These are phyloP conservation scores for Chondrostereum purpureum DNA, from an alignment of 1,284 basidiomycete genomes.

Conservation along the genomic window DNA sequence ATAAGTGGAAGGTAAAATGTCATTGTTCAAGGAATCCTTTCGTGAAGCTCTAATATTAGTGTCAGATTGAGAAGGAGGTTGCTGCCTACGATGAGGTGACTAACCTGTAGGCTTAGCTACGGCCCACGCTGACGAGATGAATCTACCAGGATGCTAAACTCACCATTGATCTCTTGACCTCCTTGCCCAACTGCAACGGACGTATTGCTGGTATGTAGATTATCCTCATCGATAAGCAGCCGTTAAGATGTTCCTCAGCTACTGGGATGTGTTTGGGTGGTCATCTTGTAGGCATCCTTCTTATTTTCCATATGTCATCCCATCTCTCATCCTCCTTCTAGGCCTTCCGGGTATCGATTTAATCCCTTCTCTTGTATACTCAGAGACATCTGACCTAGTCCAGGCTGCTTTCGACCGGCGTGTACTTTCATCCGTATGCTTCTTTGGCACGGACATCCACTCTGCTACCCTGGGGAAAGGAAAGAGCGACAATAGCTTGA, in stretches of 20 bases:
- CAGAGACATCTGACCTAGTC: slow-evolving; percentile 2
- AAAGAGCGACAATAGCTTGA: slow-evolving; percentile 73
- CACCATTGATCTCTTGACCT: slow-evolving; percentile 66
- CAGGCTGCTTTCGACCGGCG: slow-evolving; percentile 83
- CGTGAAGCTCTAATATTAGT: too few relatives aligned
- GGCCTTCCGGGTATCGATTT: slow-evolving; percentile 47
- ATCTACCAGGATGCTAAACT: slow-evolving; percentile 63
- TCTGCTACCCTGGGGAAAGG: slow-evolving; percentile 81
- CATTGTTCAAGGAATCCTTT: background rate
- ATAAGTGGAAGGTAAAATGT: slow-evolving; percentile 77
- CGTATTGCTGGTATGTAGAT: slow-evolving; percentile 68
- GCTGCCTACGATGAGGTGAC: slow-evolving; percentile 83
- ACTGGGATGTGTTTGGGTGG: slow-evolving; percentile 86
- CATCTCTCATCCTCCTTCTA: slow-evolving; percentile 16
- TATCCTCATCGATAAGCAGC: background rate
- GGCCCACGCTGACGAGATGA: too few relatives aligned
- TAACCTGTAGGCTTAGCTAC: slow-evolving; percentile 1
- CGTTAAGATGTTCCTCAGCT: slow-evolving; percentile 32
- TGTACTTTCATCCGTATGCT: slow-evolving; percentile 82
- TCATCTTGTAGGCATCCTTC: slow-evolving; percentile 52
- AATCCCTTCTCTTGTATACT: background rate
- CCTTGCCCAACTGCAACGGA: slow-evolving; percentile 80
- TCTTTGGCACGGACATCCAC: slow-evolving; percentile 90
- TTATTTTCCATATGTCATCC: slow-evolving; percentile 1
- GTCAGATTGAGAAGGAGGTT: slow-evolving; percentile 77